Evolutionary conservation across 1,284 basidiomycete species (phyloP).

Genomic region (Microbotryum intermedium): DNA sequence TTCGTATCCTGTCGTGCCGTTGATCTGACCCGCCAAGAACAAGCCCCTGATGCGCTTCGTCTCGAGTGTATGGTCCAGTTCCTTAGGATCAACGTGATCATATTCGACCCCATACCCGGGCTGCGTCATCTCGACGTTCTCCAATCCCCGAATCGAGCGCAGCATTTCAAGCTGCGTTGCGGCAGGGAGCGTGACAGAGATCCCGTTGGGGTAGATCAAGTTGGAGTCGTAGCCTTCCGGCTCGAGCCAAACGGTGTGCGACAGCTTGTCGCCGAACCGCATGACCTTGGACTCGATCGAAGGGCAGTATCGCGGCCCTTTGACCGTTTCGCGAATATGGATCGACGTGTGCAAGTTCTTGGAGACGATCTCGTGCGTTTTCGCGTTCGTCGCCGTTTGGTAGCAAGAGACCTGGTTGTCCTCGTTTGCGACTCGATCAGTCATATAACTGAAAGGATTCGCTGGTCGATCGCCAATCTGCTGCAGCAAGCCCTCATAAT

Average conservation of each 20-base stretch:
- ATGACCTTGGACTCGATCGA: conserved; percentile 79
- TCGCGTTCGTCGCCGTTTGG: conserved; percentile 61
- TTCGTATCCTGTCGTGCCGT: conserved; percentile 85
- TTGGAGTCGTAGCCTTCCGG: conserved; percentile 83
- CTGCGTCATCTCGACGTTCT: conserved; percentile 66
- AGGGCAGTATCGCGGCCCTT: conserved; percentile 83
- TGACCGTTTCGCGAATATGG: conserved; percentile 78
- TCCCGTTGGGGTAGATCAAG: conserved; percentile 78
- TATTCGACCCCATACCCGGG: conserved; percentile 91
- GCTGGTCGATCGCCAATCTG: conserved; percentile 32
- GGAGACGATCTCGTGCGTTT: conserved; percentile 62
- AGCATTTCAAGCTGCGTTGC: conserved; percentile 72
- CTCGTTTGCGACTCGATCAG: conserved; percentile 45
- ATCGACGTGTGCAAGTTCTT: conserved; percentile 66
- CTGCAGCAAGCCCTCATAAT: conserved; percentile 52
- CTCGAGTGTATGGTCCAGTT: conserved; percentile 66
- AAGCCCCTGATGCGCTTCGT: conserved; percentile 74
- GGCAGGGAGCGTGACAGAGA: conserved; percentile 76
- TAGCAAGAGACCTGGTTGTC: conserved; percentile 64
- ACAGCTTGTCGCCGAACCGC: conserved; percentile 61
- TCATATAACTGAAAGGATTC: conserved; percentile 37
- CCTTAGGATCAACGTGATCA: conserved; percentile 79
- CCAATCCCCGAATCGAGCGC: conserved; percentile 70
- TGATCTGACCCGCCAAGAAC: conserved; percentile 80
- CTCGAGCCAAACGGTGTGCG: conserved; percentile 77